Base-by-base conservation (phyloP, 305 asterid species). In the Rubia occidens region DNA sequence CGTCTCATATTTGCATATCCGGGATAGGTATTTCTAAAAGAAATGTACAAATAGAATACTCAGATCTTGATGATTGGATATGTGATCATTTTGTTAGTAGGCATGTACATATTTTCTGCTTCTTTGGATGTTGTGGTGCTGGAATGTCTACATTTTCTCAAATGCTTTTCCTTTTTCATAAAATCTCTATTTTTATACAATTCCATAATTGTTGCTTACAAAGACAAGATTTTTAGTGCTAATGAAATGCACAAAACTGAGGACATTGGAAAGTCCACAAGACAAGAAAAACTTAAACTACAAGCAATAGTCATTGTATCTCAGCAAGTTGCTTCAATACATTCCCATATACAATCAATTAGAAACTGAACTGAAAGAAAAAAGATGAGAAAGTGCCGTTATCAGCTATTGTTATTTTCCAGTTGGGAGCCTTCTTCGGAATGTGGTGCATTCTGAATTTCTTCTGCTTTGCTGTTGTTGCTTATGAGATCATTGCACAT, bases 281-380 rank as follows among this genome's bases (percentile, higher is more conserved):
- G 60, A 24, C 64, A 67, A 37, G 45, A 13, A 8, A 64, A 60
- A 73, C 68, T 59, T 42, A 60, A 66, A 58, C 54, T 62, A 49
- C 66, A 59, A 67, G 63, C 51, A 74, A 72, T 61, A 37, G 69
- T 65, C 75, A 69, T 71, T 60, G 71, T 61, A 85, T 82, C 95
- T 85, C 89, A 80, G 95, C 90, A 81, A 86, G 97, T 68, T 84
- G 90, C 97, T 90, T 85, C 55, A 85, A 78, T 88, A 71, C 71
- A 71, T 62, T 78, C 71, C 24, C 80, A 79, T 78, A 72, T 79
- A 82, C 84, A 82, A 67, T 18, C 45, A 69, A 56, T 9, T 66
- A 51, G 71, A 67, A 76, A 43, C 65, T 35, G 55, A 69, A 6
- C 58, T 72, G 39, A 17, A 24, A 24, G 60, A 47, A 49, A 26